Base-by-base conservation (phyloP, 2,329 filamentous ascomycete genomes). In the Aureobasidium uvarum region DNA sequence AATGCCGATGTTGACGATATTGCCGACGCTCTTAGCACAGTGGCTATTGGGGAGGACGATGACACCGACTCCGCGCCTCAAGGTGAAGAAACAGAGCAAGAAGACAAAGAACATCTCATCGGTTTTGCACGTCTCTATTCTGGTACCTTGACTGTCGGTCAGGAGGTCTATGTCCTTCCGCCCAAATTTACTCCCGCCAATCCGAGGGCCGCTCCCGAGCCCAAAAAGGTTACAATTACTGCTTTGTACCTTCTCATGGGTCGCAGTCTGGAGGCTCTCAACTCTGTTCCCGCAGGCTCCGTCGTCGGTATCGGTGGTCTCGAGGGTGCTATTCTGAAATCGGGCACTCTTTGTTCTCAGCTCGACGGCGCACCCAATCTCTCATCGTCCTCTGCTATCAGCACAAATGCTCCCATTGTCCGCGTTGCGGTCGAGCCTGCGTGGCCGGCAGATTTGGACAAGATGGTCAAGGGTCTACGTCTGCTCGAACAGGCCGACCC, bases 211-310 rank as follows among this genome's bases (percentile, higher is more conserved):
- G 80, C 82, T 18, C 91, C 92, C 0, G 85, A 88, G 68, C 92
- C 93, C 0, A 85, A 90, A 69, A 92, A 93, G 74, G 88, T 96
- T 43, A 94, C 86, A 0, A 87, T 99, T 59, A 93, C 88, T 18
- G 91, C 91, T 1, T 81, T 99, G 2, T 99, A 99, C 77, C 88
- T 99, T 75, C 86, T 99, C 63, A 99, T 99, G 95, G 95, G 95
- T 36, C 85, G 94, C 66, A 89, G 89, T 66, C 81, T 99, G 5
- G 94, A 98, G 73, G 84, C 89, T 1, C 84, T 99, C 0, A 84
- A 86, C 18, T 89, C 89, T 0, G 94, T 98, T 0, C 94, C 94
- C 6, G 94, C 95, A 0, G 95, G 95, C 50, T 93, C 96, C 8
- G 90, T 99, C 5, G 98, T 99, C 73, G 95, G 95, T 28, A 95